A percentile compares a stretch with the other conserved stretches of the same genome.
These are phyloP conservation scores for Lentinula raphanica DNA, from an alignment of 768 basidiomycete genomes.

Conservation along the genomic window DNA sequence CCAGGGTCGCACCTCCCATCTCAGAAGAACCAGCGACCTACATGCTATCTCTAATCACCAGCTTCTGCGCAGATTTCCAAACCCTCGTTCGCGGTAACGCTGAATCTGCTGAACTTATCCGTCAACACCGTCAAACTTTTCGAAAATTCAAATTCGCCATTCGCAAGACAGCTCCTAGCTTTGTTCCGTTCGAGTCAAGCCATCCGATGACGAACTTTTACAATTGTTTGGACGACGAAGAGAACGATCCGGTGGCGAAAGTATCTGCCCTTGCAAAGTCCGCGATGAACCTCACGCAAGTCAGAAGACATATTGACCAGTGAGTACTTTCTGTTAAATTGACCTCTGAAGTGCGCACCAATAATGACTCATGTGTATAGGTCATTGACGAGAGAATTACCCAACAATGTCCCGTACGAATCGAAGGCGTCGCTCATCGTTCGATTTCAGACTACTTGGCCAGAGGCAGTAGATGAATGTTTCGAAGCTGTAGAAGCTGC, in stretches of 20 bases:
- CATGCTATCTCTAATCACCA: conserved; percentile 29
- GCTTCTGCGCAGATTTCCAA: conserved; percentile 25
- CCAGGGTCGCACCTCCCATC: conserved; percentile 23
- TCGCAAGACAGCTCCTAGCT: conserved; percentile 29
- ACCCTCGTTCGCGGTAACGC: conserved; percentile 23
- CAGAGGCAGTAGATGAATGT: conserved; percentile 6
- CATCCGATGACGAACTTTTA: conserved; percentile 1
- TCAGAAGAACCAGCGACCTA: conserved; percentile 31
- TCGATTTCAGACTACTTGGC: conserved; percentile 19
- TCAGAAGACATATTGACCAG: conserved; percentile 28
- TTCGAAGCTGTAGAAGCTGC: conserved; percentile 7
- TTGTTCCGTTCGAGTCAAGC: conserved; percentile 20
- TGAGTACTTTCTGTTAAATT: conserved; percentile 10
- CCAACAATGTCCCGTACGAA: conserved; percentile 23
- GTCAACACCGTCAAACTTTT: conserved; percentile 24
- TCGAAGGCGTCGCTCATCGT: conserved; percentile 22
- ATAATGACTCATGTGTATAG: neutral
- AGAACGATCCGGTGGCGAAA: conserved; percentile 12
- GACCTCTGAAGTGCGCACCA: neutral
- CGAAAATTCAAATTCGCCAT: conserved; percentile 25
- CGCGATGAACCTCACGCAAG: conserved; percentile 24
- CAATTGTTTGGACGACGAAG: conserved; percentile 15
- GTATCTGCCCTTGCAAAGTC: conserved; percentile 11
- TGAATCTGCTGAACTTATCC: conserved; percentile 23
- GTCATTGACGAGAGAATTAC: conserved; percentile 20